Base-by-base conservation (phyloP, 2,329 filamentous ascomycete genomes). In the Cercospora beticola region DNA sequence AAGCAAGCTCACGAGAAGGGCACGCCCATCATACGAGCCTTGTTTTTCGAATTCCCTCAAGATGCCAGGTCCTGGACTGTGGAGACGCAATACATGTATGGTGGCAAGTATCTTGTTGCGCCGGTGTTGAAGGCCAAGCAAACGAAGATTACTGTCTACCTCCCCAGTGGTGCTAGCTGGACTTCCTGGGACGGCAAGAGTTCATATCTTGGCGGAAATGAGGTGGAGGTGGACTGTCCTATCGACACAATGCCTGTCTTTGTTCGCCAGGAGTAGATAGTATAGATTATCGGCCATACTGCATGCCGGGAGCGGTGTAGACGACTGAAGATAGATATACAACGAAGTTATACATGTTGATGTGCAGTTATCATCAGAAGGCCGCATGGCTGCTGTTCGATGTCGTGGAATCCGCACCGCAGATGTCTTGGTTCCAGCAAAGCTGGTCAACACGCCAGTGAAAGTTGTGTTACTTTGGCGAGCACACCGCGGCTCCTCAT, bases 71-170 rank as follows among this genome's bases (percentile, higher is more conserved):
- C 82, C 16, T 90, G 89, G 88, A 81, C 83, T 4, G 75, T 89
- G 3, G 86, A 87, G 62, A 83, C 84, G 33, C 84, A 90, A 79
- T 90, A 90, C 74, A 86, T 91, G 84, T 91, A 85, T 73, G 89
- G 88, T 0, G 74, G 78, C 16, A 85, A 84, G 74, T 90, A 89
- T 73, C 78, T 90, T 14, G 83, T 85, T 7, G 85, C 82, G 12
- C 88, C 88, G 0, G 82, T 90, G 0, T 73, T 90, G 65, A 74
- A 81, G n/a, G 76, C 85, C 0, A 84, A 83, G 0, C 77, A 83
- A 72, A 79, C 76, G 12, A 81, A 75, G 36, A 80, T 80, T 5
- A 79, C 76, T 5, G 83, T 86, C 0, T 90, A 90, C 74, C 76
- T 90, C 26, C 87, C 88, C 0, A 71, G 66, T 8, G 83, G 83